Conservation (phyloP, 768 basidiomycete species). For the Suillus plorans region DNA sequence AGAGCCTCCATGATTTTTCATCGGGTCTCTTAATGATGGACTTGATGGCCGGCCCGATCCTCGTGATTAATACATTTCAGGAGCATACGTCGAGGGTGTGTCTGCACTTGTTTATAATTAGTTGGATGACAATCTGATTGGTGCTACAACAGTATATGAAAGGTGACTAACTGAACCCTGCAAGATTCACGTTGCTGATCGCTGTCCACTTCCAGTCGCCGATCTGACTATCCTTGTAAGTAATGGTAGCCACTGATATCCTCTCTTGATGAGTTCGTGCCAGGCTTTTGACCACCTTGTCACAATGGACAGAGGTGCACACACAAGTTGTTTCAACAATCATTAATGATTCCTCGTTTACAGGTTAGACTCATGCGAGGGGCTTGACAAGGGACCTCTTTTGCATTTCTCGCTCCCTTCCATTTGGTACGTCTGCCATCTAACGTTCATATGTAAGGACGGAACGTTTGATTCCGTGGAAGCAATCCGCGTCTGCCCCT, state of each 20-base stretch:
- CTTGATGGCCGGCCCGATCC: not conserved
- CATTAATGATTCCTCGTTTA: not conserved
- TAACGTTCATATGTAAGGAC: too few species aligned
- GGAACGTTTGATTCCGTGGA: too few species aligned
- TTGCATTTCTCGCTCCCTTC: constrained; percentile 5
- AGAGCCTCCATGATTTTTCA: not conserved
- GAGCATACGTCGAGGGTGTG: constrained; percentile 1
- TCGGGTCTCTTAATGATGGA: not conserved
- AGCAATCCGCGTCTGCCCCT: too few species aligned
- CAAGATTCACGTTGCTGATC: not conserved
- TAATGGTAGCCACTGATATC: too few species aligned
- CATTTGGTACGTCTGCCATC: not conserved
- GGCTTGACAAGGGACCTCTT: constrained; percentile 1
- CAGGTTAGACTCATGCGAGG: constrained; percentile 8
- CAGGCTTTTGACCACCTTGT: constrained; percentile 4
- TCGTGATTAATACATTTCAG: not conserved
- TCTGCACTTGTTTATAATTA: not conserved
- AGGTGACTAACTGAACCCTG: not conserved
- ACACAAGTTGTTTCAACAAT: not conserved
- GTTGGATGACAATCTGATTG: not conserved
- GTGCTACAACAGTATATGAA: constrained; percentile 5
- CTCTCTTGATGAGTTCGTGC: not conserved
- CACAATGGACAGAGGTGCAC: not conserved
- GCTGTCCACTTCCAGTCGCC: not conserved
- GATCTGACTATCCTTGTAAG: constrained; percentile 5